Percentiles rank a stretch among this genome's conserved stretches.
These are phyloP conservation scores for Amphibolis antarctica DNA, from an alignment of 106 monocot species.

Conservation along the genomic window DNA sequence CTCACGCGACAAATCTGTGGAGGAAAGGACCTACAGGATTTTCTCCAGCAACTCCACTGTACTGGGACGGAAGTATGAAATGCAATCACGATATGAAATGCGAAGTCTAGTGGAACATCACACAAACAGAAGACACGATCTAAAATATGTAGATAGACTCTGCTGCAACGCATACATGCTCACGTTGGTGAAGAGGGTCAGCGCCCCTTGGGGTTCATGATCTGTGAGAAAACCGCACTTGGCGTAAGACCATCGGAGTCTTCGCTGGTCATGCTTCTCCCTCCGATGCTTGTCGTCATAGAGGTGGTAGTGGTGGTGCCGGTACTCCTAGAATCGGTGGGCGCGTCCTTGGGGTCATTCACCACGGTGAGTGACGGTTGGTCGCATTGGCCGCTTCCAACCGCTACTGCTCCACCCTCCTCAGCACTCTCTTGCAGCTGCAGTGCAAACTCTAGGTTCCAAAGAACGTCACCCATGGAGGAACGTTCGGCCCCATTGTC, in stretches of 20 bases:
- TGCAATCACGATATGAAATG: too few relatives aligned
- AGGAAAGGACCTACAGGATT: too few relatives aligned
- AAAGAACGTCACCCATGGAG: conserved; percentile 61
- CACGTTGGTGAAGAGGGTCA: conserved; percentile 12
- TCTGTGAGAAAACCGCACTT: conserved; percentile 63
- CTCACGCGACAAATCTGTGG: too few relatives aligned
- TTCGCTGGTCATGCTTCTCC: conserved; percentile 24
- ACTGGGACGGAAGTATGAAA: too few relatives aligned
- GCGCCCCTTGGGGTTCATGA: conserved; percentile 56
- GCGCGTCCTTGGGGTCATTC: conserved; percentile 20
- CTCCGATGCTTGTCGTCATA: conserved; percentile 37
- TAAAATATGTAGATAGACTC: conserved; percentile 1
- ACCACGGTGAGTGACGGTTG: conserved; percentile 1
- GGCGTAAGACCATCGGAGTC: conserved; percentile 44
- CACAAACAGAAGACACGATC: background rate
- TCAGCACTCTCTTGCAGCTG: conserved; percentile 52
- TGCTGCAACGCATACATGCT: background rate
- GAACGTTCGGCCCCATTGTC: conserved; percentile 65
- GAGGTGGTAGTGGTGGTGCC: conserved; percentile 19
- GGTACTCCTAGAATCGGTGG: conserved; percentile 11
- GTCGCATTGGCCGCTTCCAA: background rate
- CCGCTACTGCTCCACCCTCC: conserved; percentile 8
- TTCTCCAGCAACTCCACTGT: too few relatives aligned
- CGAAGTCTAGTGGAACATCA: too few relatives aligned
- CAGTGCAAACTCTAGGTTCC: conserved; percentile 77